A percentile compares a stretch with the other conserved stretches of the same genome.
Evolutionary conservation across 257 asterid genomes (phyloP).

Genomic region (Solanum virginianum): DNA sequence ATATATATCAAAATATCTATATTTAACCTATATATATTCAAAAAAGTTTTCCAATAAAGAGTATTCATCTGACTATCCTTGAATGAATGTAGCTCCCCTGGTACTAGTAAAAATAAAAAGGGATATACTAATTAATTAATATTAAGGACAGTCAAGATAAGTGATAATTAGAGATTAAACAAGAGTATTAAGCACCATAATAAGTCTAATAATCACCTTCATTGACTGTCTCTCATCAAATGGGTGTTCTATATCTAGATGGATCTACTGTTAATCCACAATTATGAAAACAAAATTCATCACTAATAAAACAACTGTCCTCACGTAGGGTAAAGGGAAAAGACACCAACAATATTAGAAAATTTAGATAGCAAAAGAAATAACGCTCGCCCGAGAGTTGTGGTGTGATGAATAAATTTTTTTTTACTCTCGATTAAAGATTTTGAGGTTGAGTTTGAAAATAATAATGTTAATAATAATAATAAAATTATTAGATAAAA

Average conservation of each 20-base stretch:
- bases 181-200: not conserved
- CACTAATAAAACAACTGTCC: not conserved
- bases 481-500: not conserved
- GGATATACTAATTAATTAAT: not conserved
- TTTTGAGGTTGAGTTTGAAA: not conserved
- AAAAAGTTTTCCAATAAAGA: too few relatives aligned
- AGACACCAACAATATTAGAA: not conserved
- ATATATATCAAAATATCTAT: too few relatives aligned
- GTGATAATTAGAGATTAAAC: slow-evolving; percentile 1
- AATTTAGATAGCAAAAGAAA: not conserved
- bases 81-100: too few relatives aligned
- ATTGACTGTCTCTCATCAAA: not conserved
- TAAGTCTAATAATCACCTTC: not conserved
- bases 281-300: not conserved
- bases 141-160: not conserved
- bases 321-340: not conserved
- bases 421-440: not conserved
- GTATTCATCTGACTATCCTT: too few relatives aligned
- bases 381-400: not conserved
- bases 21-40: too few relatives aligned
- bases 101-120: not conserved
- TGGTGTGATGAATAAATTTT: too few relatives aligned
- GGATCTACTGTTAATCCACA: not conserved
- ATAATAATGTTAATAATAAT: not conserved
- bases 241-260: not conserved